Percentiles rank a stretch among this genome's conserved stretches.
phyloP scores from a whole-genome alignment of 192 early-diverging fungal genomes.

The Lobosporangium transversale region DNA sequence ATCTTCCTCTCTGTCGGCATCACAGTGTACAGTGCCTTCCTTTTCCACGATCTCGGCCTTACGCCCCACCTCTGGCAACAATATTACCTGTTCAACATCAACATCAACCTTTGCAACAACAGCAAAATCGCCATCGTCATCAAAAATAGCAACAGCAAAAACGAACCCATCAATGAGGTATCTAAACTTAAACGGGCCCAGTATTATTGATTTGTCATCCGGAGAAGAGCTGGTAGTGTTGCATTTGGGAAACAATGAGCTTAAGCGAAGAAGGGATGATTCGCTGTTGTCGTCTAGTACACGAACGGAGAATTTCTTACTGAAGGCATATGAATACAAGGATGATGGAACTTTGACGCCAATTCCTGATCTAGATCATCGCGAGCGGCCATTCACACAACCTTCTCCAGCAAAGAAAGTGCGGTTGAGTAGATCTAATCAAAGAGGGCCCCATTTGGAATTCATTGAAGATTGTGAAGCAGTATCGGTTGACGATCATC shows the following conservation, averaged over 20 bases:
- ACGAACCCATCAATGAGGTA: background rate
- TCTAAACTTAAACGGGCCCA: slow-evolving; percentile 18
- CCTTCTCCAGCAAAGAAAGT: slow-evolving; percentile 38
- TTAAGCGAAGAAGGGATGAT: slow-evolving; percentile 22
- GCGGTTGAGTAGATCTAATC: slow-evolving; percentile 4
- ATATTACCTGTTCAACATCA: background rate
- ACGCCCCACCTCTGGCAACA: background rate
- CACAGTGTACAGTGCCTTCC: background rate
- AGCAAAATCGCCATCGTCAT: background rate
- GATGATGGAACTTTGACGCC: slow-evolving; percentile 31
- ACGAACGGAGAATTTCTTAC: background rate
- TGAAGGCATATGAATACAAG: slow-evolving; percentile 31
- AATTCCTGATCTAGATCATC: slow-evolving; percentile 18
- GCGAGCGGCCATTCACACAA: no score
- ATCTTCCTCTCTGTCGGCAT: background rate
- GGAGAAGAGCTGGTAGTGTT: slow-evolving; percentile 43
- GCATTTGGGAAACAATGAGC: slow-evolving; percentile 42
- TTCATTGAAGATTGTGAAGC: slow-evolving; percentile 18
- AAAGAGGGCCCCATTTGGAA: background rate
- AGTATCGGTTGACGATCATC: background rate
- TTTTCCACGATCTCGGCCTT: no score
- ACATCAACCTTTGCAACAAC: background rate
- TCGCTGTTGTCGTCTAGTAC: background rate
- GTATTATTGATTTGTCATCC: slow-evolving; percentile 49
- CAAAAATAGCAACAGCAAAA: background rate